Percentiles rank a stretch among this genome's conserved stretches.
Evolutionary conservation across 148 eudicot species (phyloP).

Genomic region (Simmondsia chinensis): DNA sequence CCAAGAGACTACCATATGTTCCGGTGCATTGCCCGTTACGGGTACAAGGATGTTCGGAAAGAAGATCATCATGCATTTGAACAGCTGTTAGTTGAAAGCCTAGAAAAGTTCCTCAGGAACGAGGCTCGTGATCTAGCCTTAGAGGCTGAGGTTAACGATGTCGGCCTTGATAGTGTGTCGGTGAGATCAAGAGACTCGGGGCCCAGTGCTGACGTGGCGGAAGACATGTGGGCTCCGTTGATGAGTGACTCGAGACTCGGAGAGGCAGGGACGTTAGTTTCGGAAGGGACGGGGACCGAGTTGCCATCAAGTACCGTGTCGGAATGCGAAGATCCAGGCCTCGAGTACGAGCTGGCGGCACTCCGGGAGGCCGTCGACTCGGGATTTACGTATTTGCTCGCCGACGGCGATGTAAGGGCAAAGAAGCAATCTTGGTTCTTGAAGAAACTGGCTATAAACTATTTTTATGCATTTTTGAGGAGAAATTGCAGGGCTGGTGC

Average conservation of each 20-base stretch:
- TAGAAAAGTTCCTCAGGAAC: slow-evolving; percentile 53
- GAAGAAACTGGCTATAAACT: slow-evolving; percentile 79
- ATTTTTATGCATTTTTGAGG: slow-evolving; percentile 78
- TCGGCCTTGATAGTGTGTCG: slow-evolving; percentile 34
- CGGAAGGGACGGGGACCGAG: slow-evolving; percentile 10
- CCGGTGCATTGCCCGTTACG: slow-evolving; percentile 82
- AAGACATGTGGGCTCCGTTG: slow-evolving; percentile 51
- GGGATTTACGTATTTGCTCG: slow-evolving; percentile 88
- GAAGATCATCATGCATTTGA: slow-evolving; percentile 84
- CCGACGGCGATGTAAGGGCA: slow-evolving; percentile 74
- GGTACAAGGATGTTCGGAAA: slow-evolving; percentile 85
- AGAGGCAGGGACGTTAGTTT: slow-evolving; percentile 12
- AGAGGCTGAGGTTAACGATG: slow-evolving; percentile 37
- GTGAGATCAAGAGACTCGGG: slow-evolving; percentile 29
- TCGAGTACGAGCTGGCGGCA: slow-evolving; percentile 77
- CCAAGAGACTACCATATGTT: slow-evolving; percentile 92
- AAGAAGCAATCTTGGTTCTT: slow-evolving; percentile 65
- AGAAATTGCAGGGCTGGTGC: slow-evolving; percentile 87
- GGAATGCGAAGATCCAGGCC: slow-evolving; percentile 48
- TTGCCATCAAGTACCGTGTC: slow-evolving; percentile 39
- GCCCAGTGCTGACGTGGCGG: slow-evolving; percentile 10
- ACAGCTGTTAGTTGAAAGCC: slow-evolving; percentile 62
- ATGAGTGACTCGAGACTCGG: slow-evolving; percentile 28
- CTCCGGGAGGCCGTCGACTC: slow-evolving; percentile 70
- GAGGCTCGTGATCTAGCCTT: slow-evolving; percentile 68